phyloP scores from a whole-genome alignment of 2,329 filamentous ascomycete species.

The Phaeophleospora eucalypticola region DNA sequence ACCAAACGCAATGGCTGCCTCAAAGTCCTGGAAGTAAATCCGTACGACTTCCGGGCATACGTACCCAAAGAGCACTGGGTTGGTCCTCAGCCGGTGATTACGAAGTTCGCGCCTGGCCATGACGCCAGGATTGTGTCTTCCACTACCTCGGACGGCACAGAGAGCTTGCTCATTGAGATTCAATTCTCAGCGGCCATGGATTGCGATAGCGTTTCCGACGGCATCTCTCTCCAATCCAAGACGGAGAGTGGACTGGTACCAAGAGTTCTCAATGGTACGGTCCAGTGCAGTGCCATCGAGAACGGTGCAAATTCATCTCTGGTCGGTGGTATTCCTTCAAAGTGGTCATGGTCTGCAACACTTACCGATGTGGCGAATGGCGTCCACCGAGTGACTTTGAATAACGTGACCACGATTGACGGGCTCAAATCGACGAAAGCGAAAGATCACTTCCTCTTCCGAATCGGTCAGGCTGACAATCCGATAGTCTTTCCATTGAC shows the following conservation, averaged over 20 bases:
- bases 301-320: conserved; percentile 2
- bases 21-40: conserved; percentile 45
- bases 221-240: conserved; percentile 50
- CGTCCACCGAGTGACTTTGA: conserved; percentile 52
- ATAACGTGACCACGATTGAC: too few species aligned
- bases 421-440: too few species aligned
- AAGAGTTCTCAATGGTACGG: conserved; percentile 41
- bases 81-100: conserved; percentile 53
- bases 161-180: conserved; percentile 46
- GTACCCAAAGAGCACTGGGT: conserved; percentile 49
- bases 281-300: conserved; percentile 39
- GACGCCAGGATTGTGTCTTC: conserved; percentile 53
- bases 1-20: conserved; percentile 52
- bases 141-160: conserved; percentile 33
- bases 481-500: too few species aligned
- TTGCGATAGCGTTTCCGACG: conserved; percentile 49
- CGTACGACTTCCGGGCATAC: conserved; percentile 56
- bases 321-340: conserved; percentile 1
- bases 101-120: conserved; percentile 56
- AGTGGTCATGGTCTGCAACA: conserved; percentile 39
- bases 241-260: conserved; percentile 45
- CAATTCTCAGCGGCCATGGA: conserved; percentile 59
- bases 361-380: conserved; percentile 56
- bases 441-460: too few species aligned
- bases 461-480: too few species aligned